Base-by-base conservation (phyloP, 805 yeast genomes). In the Saccharomycopsis amapae region DNA sequence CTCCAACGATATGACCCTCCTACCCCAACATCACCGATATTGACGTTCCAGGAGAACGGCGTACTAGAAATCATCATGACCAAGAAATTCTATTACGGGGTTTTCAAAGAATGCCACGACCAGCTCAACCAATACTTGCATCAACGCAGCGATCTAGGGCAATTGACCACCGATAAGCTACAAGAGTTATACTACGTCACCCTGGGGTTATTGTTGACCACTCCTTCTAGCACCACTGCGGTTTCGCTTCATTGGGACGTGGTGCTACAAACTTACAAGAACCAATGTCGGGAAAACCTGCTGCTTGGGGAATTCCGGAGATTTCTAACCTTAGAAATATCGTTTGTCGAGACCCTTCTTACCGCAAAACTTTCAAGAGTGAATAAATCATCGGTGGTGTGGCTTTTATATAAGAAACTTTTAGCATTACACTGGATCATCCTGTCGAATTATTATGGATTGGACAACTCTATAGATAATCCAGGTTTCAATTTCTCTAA, bases 301-400 rank as follows among this genome's bases (percentile, higher is more conserved):
- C n/a, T n/a, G n/a, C n/a, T n/a, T n/a, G n/a, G n/a, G n/a, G n/a
- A n/a, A n/a, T n/a, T n/a, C n/a, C n/a, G n/a, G n/a, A n/a, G n/a
- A n/a, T n/a, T n/a, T n/a, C n/a, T n/a, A n/a, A n/a, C n/a, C n/a
- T n/a, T n/a, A n/a, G 49, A 49, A 34, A 10, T 49, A 5, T 24
- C 35, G 22, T 45, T 41, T n/a, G 2, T 46, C 44, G 5, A 46
- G 51, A 22, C 49, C 1, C 51, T 56, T 17, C 49, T 65, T 17
- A 56, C 58, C 0, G 55, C 59, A 19, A 49, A 53, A 5, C 44
- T 59, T 6, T 53, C 61, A 5, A 54, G 56, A 38, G 57, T 64
- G 0, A 65, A 65, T 42, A 65, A 65, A 46, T 62, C 67, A 1
- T 57, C 67, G 3, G 55, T 56, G 31, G 39, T 63, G 20, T 65